Evolutionary conservation across 805 yeast species (phyloP).

Genomic region (Candida pini): DNA sequence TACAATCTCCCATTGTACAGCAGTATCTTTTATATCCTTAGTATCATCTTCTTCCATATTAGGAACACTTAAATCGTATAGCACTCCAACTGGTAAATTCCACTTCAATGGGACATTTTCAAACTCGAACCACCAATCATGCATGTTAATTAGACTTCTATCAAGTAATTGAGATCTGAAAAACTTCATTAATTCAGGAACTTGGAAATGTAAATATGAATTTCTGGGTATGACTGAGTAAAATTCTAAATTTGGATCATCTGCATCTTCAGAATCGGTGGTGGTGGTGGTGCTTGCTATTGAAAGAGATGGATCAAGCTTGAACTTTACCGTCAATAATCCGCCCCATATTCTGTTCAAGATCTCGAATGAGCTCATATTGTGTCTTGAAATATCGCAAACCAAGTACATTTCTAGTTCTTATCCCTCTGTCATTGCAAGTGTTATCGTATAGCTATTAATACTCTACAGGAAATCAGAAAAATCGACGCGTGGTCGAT

Average conservation of each 20-base stretch:
- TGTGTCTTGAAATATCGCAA: neutral
- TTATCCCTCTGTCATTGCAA: too few relatives aligned
- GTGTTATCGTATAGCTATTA: too few relatives aligned
- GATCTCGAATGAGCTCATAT: constrained; percentile 27
- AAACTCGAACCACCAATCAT: constrained; percentile 60
- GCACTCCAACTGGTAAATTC: constrained; percentile 71
- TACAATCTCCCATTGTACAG: constrained; percentile 42
- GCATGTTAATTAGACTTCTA: constrained; percentile 10
- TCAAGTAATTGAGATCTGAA: constrained; percentile 30
- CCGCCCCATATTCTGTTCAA: constrained; percentile 47
- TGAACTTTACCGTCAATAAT: constrained; percentile 38
- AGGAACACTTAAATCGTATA: constrained; percentile 41
- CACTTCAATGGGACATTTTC: constrained; percentile 64
- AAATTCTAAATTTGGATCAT: constrained; percentile 14
- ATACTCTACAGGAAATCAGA: too few relatives aligned
- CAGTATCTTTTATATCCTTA: constrained; percentile 14
- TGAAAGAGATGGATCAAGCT: constrained; percentile 14
- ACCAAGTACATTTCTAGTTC: neutral
- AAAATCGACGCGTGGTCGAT: too few relatives aligned
- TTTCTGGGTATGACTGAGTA: constrained; percentile 34
- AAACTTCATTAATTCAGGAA: constrained; percentile 32
- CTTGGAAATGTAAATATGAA: constrained; percentile 44
- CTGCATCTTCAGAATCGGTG: constrained; percentile 19
- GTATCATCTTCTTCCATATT: neutral
- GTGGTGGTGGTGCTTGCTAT: too few relatives aligned